Evolutionary conservation across 1,284 basidiomycete genomes (phyloP), one percentile per base, ranked within the genome.

Genomic region (Rhodotorula glutinis): DNA sequence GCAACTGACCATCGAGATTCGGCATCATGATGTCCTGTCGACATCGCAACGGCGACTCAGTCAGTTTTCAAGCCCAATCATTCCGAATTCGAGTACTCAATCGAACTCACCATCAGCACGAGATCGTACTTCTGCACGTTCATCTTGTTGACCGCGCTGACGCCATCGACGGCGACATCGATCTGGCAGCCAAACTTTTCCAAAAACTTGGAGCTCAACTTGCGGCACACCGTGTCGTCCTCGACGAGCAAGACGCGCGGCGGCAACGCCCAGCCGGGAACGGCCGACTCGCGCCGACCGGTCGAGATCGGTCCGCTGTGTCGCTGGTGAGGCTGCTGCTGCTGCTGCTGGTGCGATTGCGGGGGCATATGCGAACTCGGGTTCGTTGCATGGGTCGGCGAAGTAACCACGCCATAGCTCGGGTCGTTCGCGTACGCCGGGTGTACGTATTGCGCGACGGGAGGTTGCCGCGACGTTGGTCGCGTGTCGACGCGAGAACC

Each of bases 71-170:
- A n/a, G n/a, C n/a, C n/a, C n/a, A n/a, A n/a, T n/a, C n/a, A n/a
- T n/a, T n/a, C n/a, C n/a, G n/a, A n/a, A 17, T 38, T 9, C n/a
- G n/a, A 41, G 30, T 19, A 16, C 25, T 27, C 21, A 60, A 16
- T 4, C 25, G 38, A 51, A 82, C 86, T 57, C 74, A 92, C 92
- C 91, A 96, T 96, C 67, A 96, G 79, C 64, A 95, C 92, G 75
- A 97, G 79, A 79, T 97, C 94, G 78, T 96, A 97, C 81, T 94
- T 91, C 53, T 81, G 89, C 77, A 90, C 79, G n/a, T 69, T 65
- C 91, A 97, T 96, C 84, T 91, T 94, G 77, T 90, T 89, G 63
- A 98, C 91, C 0, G 94, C 94, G 17, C 87, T 87, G n/a, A 93
- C 86, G 0, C 93, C 94, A 79, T 98, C 82, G 47, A 93, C 91